A percentile compares a stretch with the other conserved stretches of the same genome.
Conservation (phyloP, 768 basidiomycete species). For the Pilatotrama ljubarskyi region DNA sequence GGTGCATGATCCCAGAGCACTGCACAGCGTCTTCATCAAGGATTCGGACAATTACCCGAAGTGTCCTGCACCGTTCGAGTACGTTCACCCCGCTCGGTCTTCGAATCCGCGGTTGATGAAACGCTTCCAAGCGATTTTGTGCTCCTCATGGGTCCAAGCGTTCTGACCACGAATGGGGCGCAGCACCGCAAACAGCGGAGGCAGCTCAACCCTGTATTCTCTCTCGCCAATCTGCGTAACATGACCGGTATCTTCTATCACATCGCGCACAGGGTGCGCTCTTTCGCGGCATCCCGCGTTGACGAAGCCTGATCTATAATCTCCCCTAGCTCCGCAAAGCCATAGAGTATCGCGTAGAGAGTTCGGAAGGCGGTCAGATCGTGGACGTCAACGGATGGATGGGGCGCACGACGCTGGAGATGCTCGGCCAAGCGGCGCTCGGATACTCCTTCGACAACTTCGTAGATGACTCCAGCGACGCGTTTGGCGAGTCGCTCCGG, state of each 20-base stretch:
- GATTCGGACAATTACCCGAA: slow-evolving; percentile 43
- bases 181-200: slow-evolving; percentile 25
- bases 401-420: slow-evolving; percentile 16
- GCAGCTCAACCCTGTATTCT: slow-evolving; percentile 27
- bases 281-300: no score
- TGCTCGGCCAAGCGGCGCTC: slow-evolving; percentile 16
- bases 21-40: slow-evolving; percentile 49
- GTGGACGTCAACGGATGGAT: slow-evolving; percentile 20
- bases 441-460: slow-evolving; percentile 21
- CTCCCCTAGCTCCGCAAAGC: slow-evolving; percentile 23
- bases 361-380: slow-evolving; percentile 1
- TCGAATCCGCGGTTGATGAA: no score
- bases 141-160: slow-evolving; percentile 15
- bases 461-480: slow-evolving; percentile 7
- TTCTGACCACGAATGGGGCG: slow-evolving; percentile 14
- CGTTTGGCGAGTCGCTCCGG: slow-evolving; percentile 12
- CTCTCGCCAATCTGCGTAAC: slow-evolving; percentile 23
- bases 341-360: slow-evolving; percentile 12
- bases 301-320: neutral
- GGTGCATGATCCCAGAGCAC: slow-evolving; percentile 47
- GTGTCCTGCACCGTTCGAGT: neutral
- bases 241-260: slow-evolving; percentile 25
- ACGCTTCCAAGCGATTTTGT: neutral
- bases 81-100: neutral
- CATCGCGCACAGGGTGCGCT: slow-evolving; percentile 14